Base-by-base conservation (phyloP, 1,284 basidiomycete species). In the Apiotrichum domesticum region DNA sequence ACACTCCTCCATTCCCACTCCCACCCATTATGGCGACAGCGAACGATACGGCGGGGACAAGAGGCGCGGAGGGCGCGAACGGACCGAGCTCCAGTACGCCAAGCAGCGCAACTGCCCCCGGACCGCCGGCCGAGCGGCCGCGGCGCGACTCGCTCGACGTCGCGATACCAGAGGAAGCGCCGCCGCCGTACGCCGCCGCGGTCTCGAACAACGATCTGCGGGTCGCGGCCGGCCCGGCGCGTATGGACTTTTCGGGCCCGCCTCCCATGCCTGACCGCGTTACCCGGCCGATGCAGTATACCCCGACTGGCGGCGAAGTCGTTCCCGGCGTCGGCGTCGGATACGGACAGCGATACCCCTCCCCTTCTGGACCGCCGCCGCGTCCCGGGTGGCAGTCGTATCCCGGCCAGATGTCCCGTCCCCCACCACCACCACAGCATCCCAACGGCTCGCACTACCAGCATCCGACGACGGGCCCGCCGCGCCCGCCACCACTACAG, bases 241-340 rank as follows among this genome's bases (percentile, higher is more conserved):
- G 66, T 4, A 69, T 72, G 65, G 72, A 75, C 55, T 76, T 74
- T 49, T 70, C 67, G 0, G 74, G 74, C 13, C 73, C 74, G 6
- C 74, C 74, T 13, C 74, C 73, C 3, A 55, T 74, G 54, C 70
- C 74, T 5, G 67, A 73, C 34, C 60, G 68, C n/a, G 43, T 67
- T 21, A 21, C 21, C 10, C 49, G 52, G 47, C 51, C 29, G 58
- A 52, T 35, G 56, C 35, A 46, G 35, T 40, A 50, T 8, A 61
- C 55, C 21, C 51, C 58, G n/a, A 60, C 62, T 1, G 59, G 58
- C 55, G 69, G 63, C 4, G 50, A 55, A 46, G 54, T 63, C 21
- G 59, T 71, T 1, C 67, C 69, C 1, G 70, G 68, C 33, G 70
- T 73, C 1, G 71, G 71, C 4, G 9, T 57, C 1, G 72, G 72